Evolutionary conservation across 768 basidiomycete genomes (phyloP), one percentile per base, ranked within the genome.

Genomic region (Crepidotus variabilis): DNA sequence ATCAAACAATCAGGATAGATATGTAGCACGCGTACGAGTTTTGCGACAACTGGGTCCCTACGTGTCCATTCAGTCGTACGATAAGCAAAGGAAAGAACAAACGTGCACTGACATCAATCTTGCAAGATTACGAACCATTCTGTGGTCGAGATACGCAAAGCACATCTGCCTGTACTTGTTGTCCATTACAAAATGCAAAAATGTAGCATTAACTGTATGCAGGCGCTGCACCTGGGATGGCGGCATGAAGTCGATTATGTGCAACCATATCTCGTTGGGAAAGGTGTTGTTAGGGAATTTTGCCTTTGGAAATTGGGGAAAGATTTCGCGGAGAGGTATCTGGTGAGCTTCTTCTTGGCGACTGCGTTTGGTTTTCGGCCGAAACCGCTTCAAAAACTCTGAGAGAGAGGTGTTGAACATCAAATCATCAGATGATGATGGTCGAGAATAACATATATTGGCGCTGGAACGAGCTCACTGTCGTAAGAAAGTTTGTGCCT

Each of bases 1-100:
- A 76, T 72, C 35, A 81, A 62, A 57, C 80, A 81, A 16, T 74
- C 76, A 2, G 79, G 79, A 65, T 80, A 78, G 18, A 80, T 65
- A 54, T 79, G 76, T 0, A 81, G 63, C 0, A 78, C 75, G 47
- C 75, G 72, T n/a, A 81, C 79, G 50, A 77, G 74, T 60, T 70
- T 71, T 2, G 79, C 78, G 5, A 81, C 75, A 7, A 64, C 69
- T 4, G 79, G 78, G 58, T 81, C 79, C 60, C 79, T 80, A 55
- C 11, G 2, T 20, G 57, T 55, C 20, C 48, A 60, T 16, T 14
- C 16, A 50, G 21, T 24, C 35, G n/a, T 14, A 18, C 11, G 28
- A 14, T 2, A 28, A 28, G 3, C 28, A 28, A 28, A 28, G 48
- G 36, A 32, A 36, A 49, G 23, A 48, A 43, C 23, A 47, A 47